These are phyloP conservation scores for Effrenium voratum DNA, from an alignment of 73 alveolate species.

Conservation along the genomic window DNA sequence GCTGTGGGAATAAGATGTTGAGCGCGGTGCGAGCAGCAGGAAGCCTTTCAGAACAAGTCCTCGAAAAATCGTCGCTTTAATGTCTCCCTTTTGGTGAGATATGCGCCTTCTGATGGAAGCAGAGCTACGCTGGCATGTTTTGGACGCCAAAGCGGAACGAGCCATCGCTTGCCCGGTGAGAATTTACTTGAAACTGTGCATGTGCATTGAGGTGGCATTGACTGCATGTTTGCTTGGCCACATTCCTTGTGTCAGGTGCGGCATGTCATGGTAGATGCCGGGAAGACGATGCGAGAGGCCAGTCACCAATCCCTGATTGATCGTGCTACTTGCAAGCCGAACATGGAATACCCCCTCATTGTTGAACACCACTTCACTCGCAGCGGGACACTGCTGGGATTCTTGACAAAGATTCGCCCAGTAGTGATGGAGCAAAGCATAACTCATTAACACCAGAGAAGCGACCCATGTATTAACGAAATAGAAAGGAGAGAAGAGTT, in stretches of 20 bases:
- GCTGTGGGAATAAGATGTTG: too few species aligned
- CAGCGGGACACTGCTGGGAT: too few species aligned
- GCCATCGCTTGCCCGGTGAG: too few species aligned
- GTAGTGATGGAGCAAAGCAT: too few species aligned
- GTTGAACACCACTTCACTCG: too few species aligned
- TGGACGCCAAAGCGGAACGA: not conserved
- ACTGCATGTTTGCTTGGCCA: not conserved
- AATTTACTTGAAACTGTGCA: too few species aligned
- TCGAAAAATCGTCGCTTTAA: conserved; percentile 74
- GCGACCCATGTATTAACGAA: too few species aligned
- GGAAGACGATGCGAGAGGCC: conserved; percentile 75
- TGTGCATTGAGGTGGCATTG: too few species aligned
- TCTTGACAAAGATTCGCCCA: too few species aligned
- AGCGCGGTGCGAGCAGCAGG: not conserved
- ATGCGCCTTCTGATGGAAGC: conserved; percentile 66
- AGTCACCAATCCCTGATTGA: not conserved
- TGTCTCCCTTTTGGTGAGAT: conserved; percentile 58
- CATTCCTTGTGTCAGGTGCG: conserved; percentile 19
- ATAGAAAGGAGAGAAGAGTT: too few species aligned
- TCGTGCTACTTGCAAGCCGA: not conserved
- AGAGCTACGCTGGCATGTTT: conserved; percentile 36
- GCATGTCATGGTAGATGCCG: conserved; percentile 75
- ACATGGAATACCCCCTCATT: too few species aligned
- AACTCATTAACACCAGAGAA: too few species aligned
- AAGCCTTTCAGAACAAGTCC: conserved; percentile 24